A percentile compares a stretch with the other conserved stretches of the same genome.
phyloP scores from a whole-genome alignment of 768 basidiomycete genomes.

The Xerocomellus intermedius region DNA sequence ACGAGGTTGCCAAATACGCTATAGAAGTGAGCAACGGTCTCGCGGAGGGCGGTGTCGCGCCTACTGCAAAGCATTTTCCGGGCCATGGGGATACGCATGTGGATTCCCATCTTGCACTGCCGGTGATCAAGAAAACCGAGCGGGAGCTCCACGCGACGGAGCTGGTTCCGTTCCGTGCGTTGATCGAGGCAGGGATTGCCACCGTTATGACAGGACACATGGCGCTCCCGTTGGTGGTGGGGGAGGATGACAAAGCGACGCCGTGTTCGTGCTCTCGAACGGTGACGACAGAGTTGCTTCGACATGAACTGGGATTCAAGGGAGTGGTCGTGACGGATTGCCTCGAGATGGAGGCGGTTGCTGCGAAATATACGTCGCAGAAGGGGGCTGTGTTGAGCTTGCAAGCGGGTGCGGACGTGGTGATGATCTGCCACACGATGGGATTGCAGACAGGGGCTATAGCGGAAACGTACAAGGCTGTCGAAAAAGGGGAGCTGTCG shows the following conservation, averaged over 20 bases:
- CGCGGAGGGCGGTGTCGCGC: conserved; percentile 48
- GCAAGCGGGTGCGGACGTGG: conserved; percentile 67
- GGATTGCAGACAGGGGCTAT: conserved; percentile 53
- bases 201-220: conserved; percentile 76
- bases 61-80: conserved; percentile 70
- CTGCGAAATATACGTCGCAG: conserved; percentile 35
- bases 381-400: conserved; percentile 55
- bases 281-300: conserved; percentile 53
- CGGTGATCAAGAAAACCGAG: conserved; percentile 52
- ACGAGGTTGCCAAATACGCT: conserved; percentile 48
- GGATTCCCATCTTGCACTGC: conserved; percentile 68
- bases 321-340: conserved; percentile 74
- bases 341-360: conserved; percentile 74
- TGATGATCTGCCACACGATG: conserved; percentile 70
- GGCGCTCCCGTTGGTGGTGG: conserved; percentile 57
- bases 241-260: conserved; percentile 40
- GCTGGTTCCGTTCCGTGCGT: conserved; percentile 54
- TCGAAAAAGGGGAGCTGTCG: conserved; percentile 43
- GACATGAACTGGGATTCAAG: conserved; percentile 47
- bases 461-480: conserved; percentile 48
- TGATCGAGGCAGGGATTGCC: conserved; percentile 43
- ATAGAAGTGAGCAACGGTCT: conserved; percentile 49
- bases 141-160: conserved; percentile 45
- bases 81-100: conserved; percentile 73
- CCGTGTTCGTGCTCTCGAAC: conserved; percentile 58